Percentiles rank a stretch among this genome's conserved stretches.
These are phyloP conservation scores for Cercospora sesami DNA, from an alignment of 2,329 filamentous ascomycete species.

Conservation along the genomic window DNA sequence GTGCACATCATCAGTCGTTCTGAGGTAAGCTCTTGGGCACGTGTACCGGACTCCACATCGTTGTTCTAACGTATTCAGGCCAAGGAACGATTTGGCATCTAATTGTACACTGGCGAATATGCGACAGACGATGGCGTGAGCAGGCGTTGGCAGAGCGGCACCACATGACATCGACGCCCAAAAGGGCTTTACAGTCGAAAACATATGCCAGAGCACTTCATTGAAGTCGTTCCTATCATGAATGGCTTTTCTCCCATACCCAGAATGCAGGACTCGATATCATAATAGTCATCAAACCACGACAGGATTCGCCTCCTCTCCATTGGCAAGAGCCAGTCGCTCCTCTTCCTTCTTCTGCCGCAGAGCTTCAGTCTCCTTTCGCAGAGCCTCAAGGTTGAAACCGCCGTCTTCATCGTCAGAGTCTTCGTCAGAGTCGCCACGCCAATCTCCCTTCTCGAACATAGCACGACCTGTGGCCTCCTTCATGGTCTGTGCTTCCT, in stretches of 20 bases:
- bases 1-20: background rate
- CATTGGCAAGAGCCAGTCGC: slow-evolving; percentile 43
- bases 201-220: background rate
- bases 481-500: slow-evolving; percentile 85
- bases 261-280: background rate
- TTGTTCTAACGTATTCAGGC: background rate
- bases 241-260: background rate
- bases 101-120: background rate
- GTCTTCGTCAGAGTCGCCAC: slow-evolving; percentile 45
- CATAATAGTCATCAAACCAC: slow-evolving; percentile 12
- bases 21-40: background rate
- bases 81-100: background rate
- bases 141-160: background rate
- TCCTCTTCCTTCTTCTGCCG: slow-evolving; percentile 77
- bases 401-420: slow-evolving; percentile 61
- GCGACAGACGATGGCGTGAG: background rate
- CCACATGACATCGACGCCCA: background rate
- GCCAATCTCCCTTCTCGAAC: slow-evolving; percentile 96
- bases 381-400: slow-evolving; percentile 81
- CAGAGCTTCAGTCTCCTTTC: slow-evolving; percentile 79
- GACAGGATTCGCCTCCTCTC: slow-evolving; percentile 17
- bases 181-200: background rate
- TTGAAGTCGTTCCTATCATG: slow-evolving; percentile 3
- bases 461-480: slow-evolving; percentile 92
- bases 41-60: background rate